These are phyloP conservation scores for Tetracladium marchalianum DNA, from an alignment of 495 filamentous ascomycete genomes.

Conservation along the genomic window DNA sequence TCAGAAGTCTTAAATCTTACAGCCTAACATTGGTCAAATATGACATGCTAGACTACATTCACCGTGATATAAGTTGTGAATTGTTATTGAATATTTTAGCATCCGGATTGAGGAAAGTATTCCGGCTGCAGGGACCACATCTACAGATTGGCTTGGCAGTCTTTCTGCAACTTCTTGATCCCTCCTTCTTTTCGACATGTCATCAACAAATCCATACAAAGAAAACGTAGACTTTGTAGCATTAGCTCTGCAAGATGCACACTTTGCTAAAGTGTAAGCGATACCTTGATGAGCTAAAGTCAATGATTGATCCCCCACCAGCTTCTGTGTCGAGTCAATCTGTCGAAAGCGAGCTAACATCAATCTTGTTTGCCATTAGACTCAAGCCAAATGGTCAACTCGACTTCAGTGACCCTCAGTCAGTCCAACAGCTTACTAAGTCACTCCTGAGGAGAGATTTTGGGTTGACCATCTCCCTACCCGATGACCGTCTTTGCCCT, in stretches of 20 bases:
- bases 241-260: conserved; percentile 45
- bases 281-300: neutral
- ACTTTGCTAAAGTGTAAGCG: conserved; percentile 42
- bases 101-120: no score
- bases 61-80: no score
- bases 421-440: conserved; percentile 75
- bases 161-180: no score
- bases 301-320: neutral
- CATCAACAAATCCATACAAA: conserved; percentile 38
- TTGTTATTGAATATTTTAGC: no score
- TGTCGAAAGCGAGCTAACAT: neutral
- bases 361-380: conserved; percentile 21
- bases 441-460: conserved; percentile 71
- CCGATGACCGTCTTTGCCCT: conserved; percentile 77
- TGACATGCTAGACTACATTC: no score
- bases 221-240: conserved; percentile 51
- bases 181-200: conserved; percentile 1
- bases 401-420: conserved; percentile 71
- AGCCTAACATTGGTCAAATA: no score
- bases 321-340: neutral
- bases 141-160: no score
- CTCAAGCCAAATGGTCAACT: conserved; percentile 55
- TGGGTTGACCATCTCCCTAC: conserved; percentile 56
- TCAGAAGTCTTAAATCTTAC: no score
- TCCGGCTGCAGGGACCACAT: no score